Base-by-base conservation (phyloP, 2,329 filamentous ascomycete genomes). In the Epichloe hybrida region DNA sequence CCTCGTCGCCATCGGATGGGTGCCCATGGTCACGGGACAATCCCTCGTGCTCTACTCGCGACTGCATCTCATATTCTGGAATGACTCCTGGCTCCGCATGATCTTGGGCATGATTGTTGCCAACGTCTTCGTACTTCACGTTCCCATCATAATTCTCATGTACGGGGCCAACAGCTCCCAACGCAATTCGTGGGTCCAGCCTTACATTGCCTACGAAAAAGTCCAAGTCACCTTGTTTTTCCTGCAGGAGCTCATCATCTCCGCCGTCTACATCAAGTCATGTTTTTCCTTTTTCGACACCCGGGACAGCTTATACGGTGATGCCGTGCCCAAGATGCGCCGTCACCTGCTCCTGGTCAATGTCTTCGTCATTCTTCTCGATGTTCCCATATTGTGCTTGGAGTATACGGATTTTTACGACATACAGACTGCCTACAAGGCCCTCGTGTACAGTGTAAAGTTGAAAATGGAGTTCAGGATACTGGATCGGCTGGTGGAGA, bases 21-120 rank as follows among this genome's bases (percentile, higher is more conserved):
- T 59, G 4, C 55, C 52, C 2, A 79, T 82, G 75, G 72, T 82
- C 0, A 79, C 77, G 3, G 79, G 79, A 0, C 77, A 81, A 58
- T 73, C 74, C 0, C 56, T 81, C 7, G 79, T 83, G 1, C 66
- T 83, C 2, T 83, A 79, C 64, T 82, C 78, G 2, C 72, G 80
- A 2, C 69, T 83, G 0, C 77, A 82, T 57, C 68, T 83, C 3
- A 70, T 83, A 13, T 65, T 78, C 3, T 70, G 70, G 17, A 74
- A 77, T 67, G 49, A 69, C 4, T 62, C 63, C 2, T 62, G 72
- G 8, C 66, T 81, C 1, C 69, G 68, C 3, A 67, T 69, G 8
- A 72, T 79, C 0, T 66, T 80, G 1, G 67, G 58, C 53, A 78
- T 82, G 72, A 81, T 84, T 51, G 69, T 80, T 49, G 59, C 69